Evolutionary conservation across 495 filamentous ascomycete species (phyloP).

Genomic region (Darksidea phi): DNA sequence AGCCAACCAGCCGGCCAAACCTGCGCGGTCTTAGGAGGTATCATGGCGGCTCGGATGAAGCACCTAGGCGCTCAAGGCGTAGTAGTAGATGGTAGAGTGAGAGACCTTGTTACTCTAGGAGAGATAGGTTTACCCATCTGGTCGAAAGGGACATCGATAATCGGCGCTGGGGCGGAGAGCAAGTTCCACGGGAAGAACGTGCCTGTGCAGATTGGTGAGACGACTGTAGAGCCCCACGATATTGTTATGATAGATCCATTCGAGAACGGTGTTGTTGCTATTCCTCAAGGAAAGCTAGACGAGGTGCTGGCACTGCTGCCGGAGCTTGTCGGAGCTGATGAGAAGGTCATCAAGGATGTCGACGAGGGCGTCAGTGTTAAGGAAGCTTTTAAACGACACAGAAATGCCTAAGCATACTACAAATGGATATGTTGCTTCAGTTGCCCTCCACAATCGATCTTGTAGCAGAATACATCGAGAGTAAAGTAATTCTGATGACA

Average conservation of each 20-base stretch:
- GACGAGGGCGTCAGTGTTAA: slow-evolving; percentile 54
- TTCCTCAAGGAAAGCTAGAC: slow-evolving; percentile 49
- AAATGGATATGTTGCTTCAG: too few relatives aligned
- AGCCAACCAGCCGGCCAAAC: slow-evolving; percentile 59
- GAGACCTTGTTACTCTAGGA: slow-evolving; percentile 59
- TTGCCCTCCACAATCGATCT: background rate
- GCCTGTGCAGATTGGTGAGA: slow-evolving; percentile 50
- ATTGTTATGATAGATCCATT: slow-evolving; percentile 61
- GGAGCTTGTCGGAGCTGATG: slow-evolving; percentile 58
- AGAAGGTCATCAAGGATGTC: slow-evolving; percentile 60
- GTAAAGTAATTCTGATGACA: background rate
- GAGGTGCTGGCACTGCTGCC: slow-evolving; percentile 49
- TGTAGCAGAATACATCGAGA: too few relatives aligned
- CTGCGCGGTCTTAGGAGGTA: slow-evolving; percentile 65
- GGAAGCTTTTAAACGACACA: slow-evolving; percentile 55
- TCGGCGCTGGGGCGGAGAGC: slow-evolving; percentile 60
- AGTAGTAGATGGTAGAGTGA: slow-evolving; percentile 59
- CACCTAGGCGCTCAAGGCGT: slow-evolving; percentile 51
- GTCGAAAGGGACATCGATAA: slow-evolving; percentile 56
- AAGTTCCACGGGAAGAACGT: slow-evolving; percentile 58
- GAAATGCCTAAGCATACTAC: slow-evolving; percentile 4
- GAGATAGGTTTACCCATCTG: slow-evolving; percentile 55
- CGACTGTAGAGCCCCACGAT: slow-evolving; percentile 57
- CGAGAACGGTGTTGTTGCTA: slow-evolving; percentile 60
- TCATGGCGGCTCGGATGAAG: slow-evolving; percentile 65